These are phyloP conservation scores for Chloris gayana DNA, from an alignment of 176 grass and related monocot species.

Conservation along the genomic window DNA sequence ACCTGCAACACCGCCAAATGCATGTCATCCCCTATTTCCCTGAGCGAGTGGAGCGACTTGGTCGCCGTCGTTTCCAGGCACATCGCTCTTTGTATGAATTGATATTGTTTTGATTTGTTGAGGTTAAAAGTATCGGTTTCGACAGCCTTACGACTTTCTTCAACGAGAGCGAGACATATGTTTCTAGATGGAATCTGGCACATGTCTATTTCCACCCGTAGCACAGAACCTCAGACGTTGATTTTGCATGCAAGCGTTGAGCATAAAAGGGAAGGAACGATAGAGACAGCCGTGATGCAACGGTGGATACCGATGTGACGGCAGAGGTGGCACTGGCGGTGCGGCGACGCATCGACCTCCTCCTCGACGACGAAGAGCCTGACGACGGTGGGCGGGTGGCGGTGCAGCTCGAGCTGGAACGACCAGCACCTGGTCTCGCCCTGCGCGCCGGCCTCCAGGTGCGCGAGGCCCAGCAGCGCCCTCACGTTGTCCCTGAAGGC, in stretches of 20 bases:
- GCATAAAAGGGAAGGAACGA: background rate
- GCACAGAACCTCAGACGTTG: background rate
- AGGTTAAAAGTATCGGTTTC: background rate
- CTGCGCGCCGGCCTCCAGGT: conserved; percentile 64
- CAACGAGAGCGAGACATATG: too few species aligned
- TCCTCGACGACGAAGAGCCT: conserved; percentile 83
- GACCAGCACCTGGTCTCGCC: conserved; percentile 69
- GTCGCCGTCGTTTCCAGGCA: background rate
- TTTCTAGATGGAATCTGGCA: too few species aligned
- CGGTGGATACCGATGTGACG: conserved; percentile 59
- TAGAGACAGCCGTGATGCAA: background rate
- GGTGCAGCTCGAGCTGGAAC: conserved; percentile 79
- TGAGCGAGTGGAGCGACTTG: too few species aligned
- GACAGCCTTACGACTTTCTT: too few species aligned
- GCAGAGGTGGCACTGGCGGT: conserved; percentile 64
- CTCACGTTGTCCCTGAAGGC: conserved; percentile 75
- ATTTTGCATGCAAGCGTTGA: background rate
- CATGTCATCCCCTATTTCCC: too few species aligned
- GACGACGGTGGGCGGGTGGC: conserved; percentile 61
- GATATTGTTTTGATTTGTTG: background rate
- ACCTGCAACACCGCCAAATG: conserved; percentile 44
- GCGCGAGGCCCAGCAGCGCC: conserved; percentile 56
- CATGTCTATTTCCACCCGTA: background rate
- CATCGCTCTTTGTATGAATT: background rate
- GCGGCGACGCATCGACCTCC: conserved; percentile 58